Conservation (phyloP, 371 early-diverging fungal species). For the Quaeritorhiza haematococci region DNA sequence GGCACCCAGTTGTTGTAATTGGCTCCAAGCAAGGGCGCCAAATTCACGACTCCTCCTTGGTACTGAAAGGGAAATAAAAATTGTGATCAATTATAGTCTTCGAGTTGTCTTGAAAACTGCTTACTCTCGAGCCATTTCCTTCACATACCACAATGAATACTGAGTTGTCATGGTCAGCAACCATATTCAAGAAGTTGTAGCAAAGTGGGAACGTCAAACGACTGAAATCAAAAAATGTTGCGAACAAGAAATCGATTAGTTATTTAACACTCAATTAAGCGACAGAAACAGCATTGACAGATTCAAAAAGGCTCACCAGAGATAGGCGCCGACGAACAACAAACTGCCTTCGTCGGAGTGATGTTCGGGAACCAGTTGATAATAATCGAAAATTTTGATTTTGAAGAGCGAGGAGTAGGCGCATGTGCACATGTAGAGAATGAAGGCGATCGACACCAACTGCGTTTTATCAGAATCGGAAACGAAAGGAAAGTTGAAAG, state of each 20-base stretch:
- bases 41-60: constrained; percentile 55
- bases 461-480: too few species aligned
- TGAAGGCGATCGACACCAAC: constrained; percentile 66
- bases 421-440: constrained; percentile 88
- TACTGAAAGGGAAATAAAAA: constrained; percentile 22
- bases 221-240: constrained; percentile 12
- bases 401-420: constrained; percentile 85
- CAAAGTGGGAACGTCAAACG: constrained; percentile 75
- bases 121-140: neutral
- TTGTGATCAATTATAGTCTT: too few species aligned
- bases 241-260: neutral
- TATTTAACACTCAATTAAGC: neutral
- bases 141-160: constrained; percentile 35
- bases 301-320: constrained; percentile 46
- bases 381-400: constrained; percentile 76
- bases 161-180: constrained; percentile 39
- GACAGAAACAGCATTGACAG: neutral
- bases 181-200: constrained; percentile 87
- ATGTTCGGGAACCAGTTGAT: constrained; percentile 81
- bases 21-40: constrained; percentile 83
- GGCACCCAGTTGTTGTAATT: constrained; percentile 86
- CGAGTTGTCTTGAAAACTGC: neutral
- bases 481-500: too few species aligned
- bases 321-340: constrained; percentile 83
- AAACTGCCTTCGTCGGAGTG: constrained; percentile 85